Percentiles rank a stretch among this genome's conserved stretches.
Conservation (phyloP, 1,284 basidiomycete genomes). For the Leccinum ponderosum region DNA sequence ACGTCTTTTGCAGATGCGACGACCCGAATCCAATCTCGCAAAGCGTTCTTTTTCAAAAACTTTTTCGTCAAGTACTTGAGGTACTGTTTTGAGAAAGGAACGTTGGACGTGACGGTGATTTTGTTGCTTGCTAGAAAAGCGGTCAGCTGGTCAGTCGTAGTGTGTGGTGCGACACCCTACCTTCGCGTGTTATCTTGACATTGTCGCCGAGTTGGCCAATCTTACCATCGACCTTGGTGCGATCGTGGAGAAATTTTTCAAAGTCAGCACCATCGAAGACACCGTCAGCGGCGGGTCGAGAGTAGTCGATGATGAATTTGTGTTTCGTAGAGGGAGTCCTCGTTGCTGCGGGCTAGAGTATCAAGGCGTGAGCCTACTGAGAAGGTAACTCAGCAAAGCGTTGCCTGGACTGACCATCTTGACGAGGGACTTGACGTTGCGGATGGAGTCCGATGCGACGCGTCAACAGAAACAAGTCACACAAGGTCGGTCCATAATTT, state of each 20-base stretch:
- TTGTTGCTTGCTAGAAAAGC: conserved; percentile 59
- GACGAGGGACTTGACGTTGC: conserved; percentile 25
- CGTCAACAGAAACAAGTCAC: conserved; percentile 39
- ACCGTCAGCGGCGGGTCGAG: conserved; percentile 86
- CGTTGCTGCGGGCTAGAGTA: conserved; percentile 61
- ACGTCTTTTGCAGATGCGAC: conserved; percentile 85
- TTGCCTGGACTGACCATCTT: conserved; percentile 71
- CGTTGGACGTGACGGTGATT: conserved; percentile 78
- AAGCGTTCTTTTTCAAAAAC: conserved; percentile 89
- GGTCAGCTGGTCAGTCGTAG: not conserved
- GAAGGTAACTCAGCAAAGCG: conserved; percentile 90
- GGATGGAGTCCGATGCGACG: conserved; percentile 29
- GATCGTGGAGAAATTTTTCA: conserved; percentile 93
- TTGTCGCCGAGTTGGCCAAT: conserved; percentile 86
- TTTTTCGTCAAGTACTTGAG: conserved; percentile 96
- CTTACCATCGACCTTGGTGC: conserved; percentile 85
- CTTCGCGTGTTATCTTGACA: conserved; percentile 81
- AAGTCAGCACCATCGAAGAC: conserved; percentile 92
- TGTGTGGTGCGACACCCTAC: conserved; percentile 38
- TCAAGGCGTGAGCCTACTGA: conserved; percentile 80
- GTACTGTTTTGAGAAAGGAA: conserved; percentile 91
- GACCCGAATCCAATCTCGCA: conserved; percentile 88
- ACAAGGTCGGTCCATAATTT: conserved; percentile 39
- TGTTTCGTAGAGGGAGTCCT: conserved; percentile 74
- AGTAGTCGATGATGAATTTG: conserved; percentile 96